A percentile compares a stretch with the other conserved stretches of the same genome.
Conservation (phyloP, 31 red algal species). For the Bonnemaisonia californica region DNA sequence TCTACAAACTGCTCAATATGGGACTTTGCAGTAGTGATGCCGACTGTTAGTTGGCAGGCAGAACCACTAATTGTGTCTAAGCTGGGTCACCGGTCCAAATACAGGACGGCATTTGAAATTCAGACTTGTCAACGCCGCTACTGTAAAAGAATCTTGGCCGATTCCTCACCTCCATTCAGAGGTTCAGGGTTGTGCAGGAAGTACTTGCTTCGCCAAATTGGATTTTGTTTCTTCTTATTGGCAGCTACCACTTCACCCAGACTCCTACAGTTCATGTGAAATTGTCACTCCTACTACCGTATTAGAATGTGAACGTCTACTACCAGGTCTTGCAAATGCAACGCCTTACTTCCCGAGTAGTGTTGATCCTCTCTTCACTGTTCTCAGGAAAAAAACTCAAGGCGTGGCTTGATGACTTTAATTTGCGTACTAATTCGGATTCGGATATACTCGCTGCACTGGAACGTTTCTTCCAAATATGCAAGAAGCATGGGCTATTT, state of each 20-base stretch:
- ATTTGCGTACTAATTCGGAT: conserved; percentile 9
- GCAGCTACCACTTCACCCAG: conserved; percentile 32
- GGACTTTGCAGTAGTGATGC: not conserved
- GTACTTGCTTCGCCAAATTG: conserved; percentile 21
- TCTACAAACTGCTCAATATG: conserved; percentile 4
- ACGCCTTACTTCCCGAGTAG: conserved; percentile 4
- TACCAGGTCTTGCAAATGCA: conserved; percentile 19
- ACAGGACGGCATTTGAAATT: conserved; percentile 28
- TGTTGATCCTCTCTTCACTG: conserved; percentile 3
- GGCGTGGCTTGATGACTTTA: conserved; percentile 42
- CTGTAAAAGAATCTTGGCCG: conserved; percentile 30
- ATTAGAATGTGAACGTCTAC: conserved; percentile 4
- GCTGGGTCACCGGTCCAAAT: conserved; percentile 10
- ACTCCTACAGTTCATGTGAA: not conserved
- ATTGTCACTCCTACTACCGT: conserved; percentile 2
- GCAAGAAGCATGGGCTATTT: not conserved
- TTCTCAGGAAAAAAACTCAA: conserved; percentile 9
- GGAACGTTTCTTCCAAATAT: conserved; percentile 22
- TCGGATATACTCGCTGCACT: not conserved
- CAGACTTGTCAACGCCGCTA: conserved; percentile 35
- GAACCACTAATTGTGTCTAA: conserved; percentile 53
- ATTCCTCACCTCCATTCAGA: conserved; percentile 35
- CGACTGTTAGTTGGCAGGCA: conserved; percentile 18
- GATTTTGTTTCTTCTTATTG: conserved; percentile 40
- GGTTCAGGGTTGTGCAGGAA: conserved; percentile 12